Evolutionary conservation across 1,284 basidiomycete genomes (phyloP), one percentile per base, ranked within the genome.

Genomic region (Porodaedalea pini): DNA sequence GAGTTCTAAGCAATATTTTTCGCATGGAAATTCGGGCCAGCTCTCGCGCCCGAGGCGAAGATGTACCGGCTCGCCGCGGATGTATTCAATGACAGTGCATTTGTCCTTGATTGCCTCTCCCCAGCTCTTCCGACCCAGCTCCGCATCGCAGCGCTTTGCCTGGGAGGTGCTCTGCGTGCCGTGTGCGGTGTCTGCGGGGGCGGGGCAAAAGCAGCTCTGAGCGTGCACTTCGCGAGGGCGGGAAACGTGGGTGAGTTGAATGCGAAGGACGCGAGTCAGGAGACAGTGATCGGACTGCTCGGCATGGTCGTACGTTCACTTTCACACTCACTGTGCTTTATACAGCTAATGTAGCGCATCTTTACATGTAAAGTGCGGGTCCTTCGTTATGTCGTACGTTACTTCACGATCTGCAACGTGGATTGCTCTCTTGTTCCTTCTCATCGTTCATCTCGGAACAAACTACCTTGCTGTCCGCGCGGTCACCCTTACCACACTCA

Each of bases 41-140:
- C 80, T 0, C 76, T 88, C 2, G 81, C 77, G 36, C 82, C 85
- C 11, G 85, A 88, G 70, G 83, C 84, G 2, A 88, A 87, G 67
- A 82, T 76, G 2, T 88, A 85, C 62, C 79, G 85, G n/a, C 73
- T 86, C 45, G 72, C 86, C n/a, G 86, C 85, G 0, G 85, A 88
- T 61, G 71, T 86, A 15, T 71, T 85, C 59, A 87, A 86, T 56
- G 85, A 88, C 61, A 68, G 72, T 0, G 76, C 83, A 1, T 76
- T 83, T 47, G 70, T 85, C 8, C 69, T 85, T 21, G 84, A 86
- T 59, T 79, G 79, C 1, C 61, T 86, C 5, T 83, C 84, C 0
- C 85, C 85, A 0, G 67, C 80, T 15, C 72, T 86, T 19, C 73
- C 67, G 32, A 68, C 73, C 1, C 59, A 71, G 5, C 60, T 81